Evolutionary conservation across 805 yeast species (phyloP).

Genomic region (Saturnispora sanitii): DNA sequence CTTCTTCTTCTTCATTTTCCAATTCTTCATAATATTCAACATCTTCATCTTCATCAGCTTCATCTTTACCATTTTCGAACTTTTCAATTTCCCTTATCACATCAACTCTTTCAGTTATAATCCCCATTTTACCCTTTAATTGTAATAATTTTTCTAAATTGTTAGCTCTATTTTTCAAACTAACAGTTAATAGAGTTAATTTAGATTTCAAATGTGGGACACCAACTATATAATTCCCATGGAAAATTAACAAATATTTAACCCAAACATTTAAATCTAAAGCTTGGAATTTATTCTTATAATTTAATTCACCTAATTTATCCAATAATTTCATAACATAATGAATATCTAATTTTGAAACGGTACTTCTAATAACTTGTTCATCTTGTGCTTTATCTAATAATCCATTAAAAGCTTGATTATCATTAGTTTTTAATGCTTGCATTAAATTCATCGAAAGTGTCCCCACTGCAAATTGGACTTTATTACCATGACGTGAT

Average conservation of each 20-base stretch:
- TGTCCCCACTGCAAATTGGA: slow-evolving; percentile 60
- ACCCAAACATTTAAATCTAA: slow-evolving; percentile 33
- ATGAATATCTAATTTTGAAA: slow-evolving; percentile 37
- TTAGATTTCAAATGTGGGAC: slow-evolving; percentile 35
- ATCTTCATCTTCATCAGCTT: slow-evolving; percentile 12
- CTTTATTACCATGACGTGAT: slow-evolving; percentile 26
- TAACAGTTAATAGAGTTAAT: slow-evolving; percentile 36
- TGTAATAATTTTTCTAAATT: slow-evolving; percentile 42
- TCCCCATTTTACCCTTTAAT: slow-evolving; percentile 39
- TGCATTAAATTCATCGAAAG: slow-evolving; percentile 79
- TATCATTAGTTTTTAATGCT: slow-evolving; percentile 82
- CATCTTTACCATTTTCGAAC: slow-evolving; percentile 18
- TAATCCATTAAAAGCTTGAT: slow-evolving; percentile 75
- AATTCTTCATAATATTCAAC: slow-evolving; percentile 18
- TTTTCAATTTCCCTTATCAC: slow-evolving; percentile 61
- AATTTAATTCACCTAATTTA: slow-evolving; percentile 41
- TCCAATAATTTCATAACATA: slow-evolving; percentile 42
- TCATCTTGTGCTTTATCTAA: slow-evolving; percentile 44
- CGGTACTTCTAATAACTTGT: slow-evolving; percentile 38
- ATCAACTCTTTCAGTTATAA: slow-evolving; percentile 50
- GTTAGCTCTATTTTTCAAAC: slow-evolving; percentile 38
- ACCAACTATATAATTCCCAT: slow-evolving; percentile 40
- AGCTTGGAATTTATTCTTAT: slow-evolving; percentile 31
- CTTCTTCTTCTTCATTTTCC: slow-evolving; percentile 18
- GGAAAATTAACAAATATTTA: slow-evolving; percentile 45